These are phyloP conservation scores for Coniella vitis DNA, from an alignment of 2,329 filamentous ascomycete species.

Conservation along the genomic window DNA sequence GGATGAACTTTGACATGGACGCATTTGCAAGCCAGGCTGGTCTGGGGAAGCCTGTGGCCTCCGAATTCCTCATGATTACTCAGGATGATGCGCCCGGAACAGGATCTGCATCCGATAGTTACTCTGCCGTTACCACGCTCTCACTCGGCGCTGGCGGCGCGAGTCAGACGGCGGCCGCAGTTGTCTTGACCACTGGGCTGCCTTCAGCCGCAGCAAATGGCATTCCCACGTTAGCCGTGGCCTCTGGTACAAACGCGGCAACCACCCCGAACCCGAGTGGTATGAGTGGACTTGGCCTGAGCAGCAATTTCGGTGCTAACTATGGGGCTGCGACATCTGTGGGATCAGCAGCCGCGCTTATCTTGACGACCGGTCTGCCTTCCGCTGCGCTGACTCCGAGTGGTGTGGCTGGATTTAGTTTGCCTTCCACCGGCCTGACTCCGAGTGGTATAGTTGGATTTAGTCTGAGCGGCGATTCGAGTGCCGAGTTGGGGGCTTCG, in stretches of 20 bases:
- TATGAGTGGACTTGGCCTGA: neutral
- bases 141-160: neutral
- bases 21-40: slow-evolving; percentile 10
- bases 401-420: too few species aligned
- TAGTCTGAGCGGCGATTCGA: neutral
- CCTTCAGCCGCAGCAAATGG: neutral
- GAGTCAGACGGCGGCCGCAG: slow-evolving; percentile 2
- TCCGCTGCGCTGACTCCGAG: neutral
- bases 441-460: neutral
- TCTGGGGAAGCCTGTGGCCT: slow-evolving; percentile 11
- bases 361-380: too few species aligned
- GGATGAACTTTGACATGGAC: slow-evolving; percentile 11
- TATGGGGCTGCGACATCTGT: neutral
- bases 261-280: neutral
- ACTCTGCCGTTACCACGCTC: slow-evolving; percentile 11
- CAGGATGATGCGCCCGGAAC: slow-evolving; percentile 3
- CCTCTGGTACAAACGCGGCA: too few species aligned
- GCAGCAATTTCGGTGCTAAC: neutral
- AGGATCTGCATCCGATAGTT: neutral
- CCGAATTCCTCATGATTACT: slow-evolving; percentile 10
- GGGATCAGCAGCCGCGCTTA: too few species aligned
- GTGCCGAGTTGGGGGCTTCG: neutral
- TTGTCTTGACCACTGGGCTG: neutral
- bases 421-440: neutral
- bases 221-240: too few species aligned